Evolutionary conservation across 352 stramenopile species (phyloP), one percentile per base, ranked within the genome.

Genomic region (Globisporangium yorkense): DNA sequence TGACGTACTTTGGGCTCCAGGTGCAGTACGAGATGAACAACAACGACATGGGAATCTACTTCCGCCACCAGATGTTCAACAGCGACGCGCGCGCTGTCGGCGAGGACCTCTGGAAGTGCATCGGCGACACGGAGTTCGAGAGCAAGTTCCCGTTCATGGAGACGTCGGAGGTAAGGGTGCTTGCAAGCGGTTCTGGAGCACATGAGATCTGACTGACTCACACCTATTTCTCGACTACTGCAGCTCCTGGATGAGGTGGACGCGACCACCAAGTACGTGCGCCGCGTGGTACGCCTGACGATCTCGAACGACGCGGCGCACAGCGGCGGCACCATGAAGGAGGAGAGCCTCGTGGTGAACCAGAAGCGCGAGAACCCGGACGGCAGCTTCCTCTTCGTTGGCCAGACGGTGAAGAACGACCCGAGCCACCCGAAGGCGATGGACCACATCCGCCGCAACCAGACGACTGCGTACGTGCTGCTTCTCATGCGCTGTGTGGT

Each of bases 11-110:
- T 59, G 85, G 85, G 5, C 66, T 95, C 33, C 77, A 92, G 52
- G 85, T 95, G 43, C 85, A 95, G 67, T 95, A 95, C 59, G 85
- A 95, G 45, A 91, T 93, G 72, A 80, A 71, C 58, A 91, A 92
- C 66, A 81, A 89, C 48, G 83, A 91, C 58, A 88, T 93, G 81
- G 74, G 77, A 20, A 92, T 95, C 57, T 95, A 87, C 61, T 92
- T 92, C 68, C 81, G 84, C 33, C 83, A 93, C 57, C 80, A 89
- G 60, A 71, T 95, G 15, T 92, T 88, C 64, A 85, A 87, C 54
- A 86, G 83, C 61, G 84, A 88, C 58, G 71, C 83, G 44, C 76
- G 51, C n/a, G 51, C 70, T 31, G 72, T 91, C 24, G 75, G 88
- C 55, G 82, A 89, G 40, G 80, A 92, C 53, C 63, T 95, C n/a